Evolutionary conservation across 2,329 filamentous ascomycete species (phyloP).

Genomic region (Microcyclospora tardicrescens): DNA sequence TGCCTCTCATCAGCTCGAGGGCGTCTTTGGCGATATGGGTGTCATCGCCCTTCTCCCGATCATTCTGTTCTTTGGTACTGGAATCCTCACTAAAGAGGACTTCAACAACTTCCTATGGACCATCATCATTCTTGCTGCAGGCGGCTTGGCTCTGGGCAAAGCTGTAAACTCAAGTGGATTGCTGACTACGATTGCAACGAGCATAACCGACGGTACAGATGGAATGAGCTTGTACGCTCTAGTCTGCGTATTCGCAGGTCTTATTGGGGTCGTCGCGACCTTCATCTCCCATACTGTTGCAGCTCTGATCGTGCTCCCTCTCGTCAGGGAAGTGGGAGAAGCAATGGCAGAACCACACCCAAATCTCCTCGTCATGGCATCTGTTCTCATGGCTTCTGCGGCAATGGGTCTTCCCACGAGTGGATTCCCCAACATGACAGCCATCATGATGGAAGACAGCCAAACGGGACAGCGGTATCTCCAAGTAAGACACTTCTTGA

Average conservation of each 20-base stretch:
- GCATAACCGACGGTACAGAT: conserved; percentile 62
- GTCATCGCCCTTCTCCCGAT: conserved; percentile 95
- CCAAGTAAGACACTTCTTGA: conserved; percentile 86
- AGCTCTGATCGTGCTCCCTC: conserved; percentile 81
- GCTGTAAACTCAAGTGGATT: conserved; percentile 88
- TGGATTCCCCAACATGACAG: conserved; percentile 98
- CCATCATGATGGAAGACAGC: conserved; percentile 98
- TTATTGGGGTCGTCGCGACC: conserved; percentile 87
- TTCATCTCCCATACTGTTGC: conserved; percentile 98
- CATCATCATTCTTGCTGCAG: conserved; percentile 94
- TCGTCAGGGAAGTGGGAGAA: conserved; percentile 75
- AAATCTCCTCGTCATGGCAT: conserved; percentile 88
- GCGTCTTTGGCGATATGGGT: conserved; percentile 91
- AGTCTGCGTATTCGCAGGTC: conserved; percentile 65
- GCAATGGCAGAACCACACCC: conserved; percentile 82
- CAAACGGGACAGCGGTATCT: conserved; percentile 84
- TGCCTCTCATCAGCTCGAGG: conserved; percentile 74
- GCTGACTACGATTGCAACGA: conserved; percentile 69
- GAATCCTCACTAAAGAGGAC: conserved; percentile 94
- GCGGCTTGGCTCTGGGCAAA: conserved; percentile 82
- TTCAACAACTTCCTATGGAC: conserved; percentile 99
- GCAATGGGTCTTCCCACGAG: conserved; percentile 93
- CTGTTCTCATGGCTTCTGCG: conserved; percentile 92
- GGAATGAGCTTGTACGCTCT: conserved; percentile 75
- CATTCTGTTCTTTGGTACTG: conserved; percentile 89